phyloP scores from a whole-genome alignment of 768 basidiomycete genomes.

The Rubroboletus pulcherrimus region DNA sequence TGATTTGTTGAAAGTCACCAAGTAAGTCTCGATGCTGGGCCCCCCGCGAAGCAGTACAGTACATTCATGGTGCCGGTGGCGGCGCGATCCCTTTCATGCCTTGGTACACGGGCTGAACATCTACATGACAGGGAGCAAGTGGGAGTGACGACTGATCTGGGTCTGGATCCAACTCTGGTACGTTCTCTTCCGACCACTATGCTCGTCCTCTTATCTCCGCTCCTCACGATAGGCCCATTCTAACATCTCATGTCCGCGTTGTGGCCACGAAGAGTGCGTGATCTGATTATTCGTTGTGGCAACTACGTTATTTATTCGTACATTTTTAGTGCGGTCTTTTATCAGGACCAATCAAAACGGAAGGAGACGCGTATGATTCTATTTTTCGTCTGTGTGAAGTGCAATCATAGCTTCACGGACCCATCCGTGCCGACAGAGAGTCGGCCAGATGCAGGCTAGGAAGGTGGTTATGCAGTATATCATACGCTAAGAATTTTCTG shows the following conservation, averaged over 20 bases:
- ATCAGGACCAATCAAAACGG: constrained; percentile 96
- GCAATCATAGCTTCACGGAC: constrained; percentile 73
- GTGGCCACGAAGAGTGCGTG: constrained; percentile 80
- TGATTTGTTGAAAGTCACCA: constrained; percentile 89
- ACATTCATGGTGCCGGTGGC: constrained; percentile 7
- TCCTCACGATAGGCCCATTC: constrained; percentile 63
- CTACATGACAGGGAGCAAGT: constrained; percentile 72
- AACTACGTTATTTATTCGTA: constrained; percentile 3
- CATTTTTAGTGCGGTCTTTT: constrained; percentile 76
- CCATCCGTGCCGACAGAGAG: constrained; percentile 53
- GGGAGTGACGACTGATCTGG: constrained; percentile 85
- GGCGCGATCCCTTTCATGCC: constrained; percentile 1
- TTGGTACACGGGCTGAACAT: constrained; percentile 1
- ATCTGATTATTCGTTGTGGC: neutral
- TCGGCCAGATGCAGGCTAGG: constrained; percentile 28
- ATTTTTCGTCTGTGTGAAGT: constrained; percentile 86
- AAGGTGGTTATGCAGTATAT: constrained; percentile 2
- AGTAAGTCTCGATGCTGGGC: constrained; percentile 46
- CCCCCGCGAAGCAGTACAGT: neutral
- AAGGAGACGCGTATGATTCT: constrained; percentile 94
- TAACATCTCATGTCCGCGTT: constrained; percentile 78
- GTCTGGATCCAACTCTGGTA: constrained; percentile 85
- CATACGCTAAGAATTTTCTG: neutral
- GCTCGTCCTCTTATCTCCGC: neutral
- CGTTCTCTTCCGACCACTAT: constrained; percentile 14